Conservation (phyloP, 805 yeast species). For the Kockiozyma suomiensis region DNA sequence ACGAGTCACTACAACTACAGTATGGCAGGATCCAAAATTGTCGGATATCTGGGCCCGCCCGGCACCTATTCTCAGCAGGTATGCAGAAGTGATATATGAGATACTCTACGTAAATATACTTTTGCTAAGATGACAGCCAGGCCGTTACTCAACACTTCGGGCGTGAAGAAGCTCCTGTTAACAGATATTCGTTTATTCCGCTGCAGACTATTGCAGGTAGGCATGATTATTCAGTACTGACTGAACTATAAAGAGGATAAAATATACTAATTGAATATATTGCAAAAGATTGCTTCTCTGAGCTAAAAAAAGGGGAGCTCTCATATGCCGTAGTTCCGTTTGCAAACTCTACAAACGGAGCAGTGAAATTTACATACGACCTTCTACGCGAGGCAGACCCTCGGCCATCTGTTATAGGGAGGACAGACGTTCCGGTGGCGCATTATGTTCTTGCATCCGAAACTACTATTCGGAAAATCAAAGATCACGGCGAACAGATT, state of each 20-base stretch:
- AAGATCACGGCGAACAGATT: slow-evolving; percentile 34
- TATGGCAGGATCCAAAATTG: neutral
- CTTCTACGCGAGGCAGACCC: slow-evolving; percentile 69
- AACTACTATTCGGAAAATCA: slow-evolving; percentile 9
- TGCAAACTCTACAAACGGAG: slow-evolving; percentile 95
- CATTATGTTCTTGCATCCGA: slow-evolving; percentile 64
- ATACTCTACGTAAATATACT: no score
- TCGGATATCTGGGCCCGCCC: slow-evolving; percentile 73
- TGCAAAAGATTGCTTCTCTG: slow-evolving; percentile 65
- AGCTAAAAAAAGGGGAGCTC: slow-evolving; percentile 51
- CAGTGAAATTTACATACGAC: slow-evolving; percentile 84
- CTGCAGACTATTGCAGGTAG: slow-evolving; percentile 36
- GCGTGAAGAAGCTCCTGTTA: neutral
- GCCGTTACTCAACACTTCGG: slow-evolving; percentile 26
- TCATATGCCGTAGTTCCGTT: slow-evolving; percentile 82
- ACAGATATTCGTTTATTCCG: slow-evolving; percentile 36
- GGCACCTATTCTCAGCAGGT: slow-evolving; percentile 95
- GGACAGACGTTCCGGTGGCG: slow-evolving; percentile 78
- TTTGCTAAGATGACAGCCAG: no score
- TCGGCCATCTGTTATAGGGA: slow-evolving; percentile 57
- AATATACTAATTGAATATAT: slow-evolving; percentile 53
- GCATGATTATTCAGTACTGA: slow-evolving; percentile 51
- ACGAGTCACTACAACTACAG: neutral
- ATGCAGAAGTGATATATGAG: slow-evolving; percentile 20
- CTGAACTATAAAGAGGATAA: no score